phyloP scores from a whole-genome alignment of 306 rosid genomes.

The Cicer bijugum region DNA sequence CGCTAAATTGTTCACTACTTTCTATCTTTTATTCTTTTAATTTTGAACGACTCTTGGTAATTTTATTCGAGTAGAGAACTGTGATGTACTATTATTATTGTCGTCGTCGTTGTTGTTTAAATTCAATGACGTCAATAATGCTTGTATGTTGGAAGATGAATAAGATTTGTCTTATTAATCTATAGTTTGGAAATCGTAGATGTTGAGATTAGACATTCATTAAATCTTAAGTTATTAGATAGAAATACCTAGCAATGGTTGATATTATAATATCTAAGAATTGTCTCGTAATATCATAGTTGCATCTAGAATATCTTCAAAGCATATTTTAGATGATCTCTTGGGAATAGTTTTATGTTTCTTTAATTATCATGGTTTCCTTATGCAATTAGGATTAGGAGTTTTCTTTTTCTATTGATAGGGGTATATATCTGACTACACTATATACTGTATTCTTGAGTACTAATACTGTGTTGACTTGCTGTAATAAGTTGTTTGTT shows the following conservation, averaged over 20 bases:
- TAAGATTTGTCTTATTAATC: conserved; percentile 33
- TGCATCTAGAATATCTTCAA: conserved; percentile 24
- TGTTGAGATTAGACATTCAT: background rate
- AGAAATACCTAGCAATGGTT: conserved; percentile 7
- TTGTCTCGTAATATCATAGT: background rate
- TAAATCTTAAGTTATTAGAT: conserved; percentile 1
- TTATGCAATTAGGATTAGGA: background rate
- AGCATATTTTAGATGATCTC: background rate
- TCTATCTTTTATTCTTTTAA: conserved; percentile 29
- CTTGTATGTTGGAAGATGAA: conserved; percentile 26
- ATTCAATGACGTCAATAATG: conserved; percentile 22
- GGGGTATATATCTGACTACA: background rate
- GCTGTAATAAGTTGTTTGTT: background rate
- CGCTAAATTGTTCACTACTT: conserved; percentile 42
- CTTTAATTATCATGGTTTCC: background rate
- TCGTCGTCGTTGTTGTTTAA: background rate
- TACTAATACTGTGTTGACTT: background rate
- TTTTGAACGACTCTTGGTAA: conserved; percentile 14
- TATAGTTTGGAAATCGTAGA: background rate
- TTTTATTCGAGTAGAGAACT: conserved; percentile 32
- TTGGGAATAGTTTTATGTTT: conserved; percentile 4
- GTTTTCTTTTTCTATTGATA: background rate
- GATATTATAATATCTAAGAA: conserved; percentile 1
- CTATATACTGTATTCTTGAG: background rate
- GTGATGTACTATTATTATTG: background rate